Base-by-base conservation (phyloP, 768 basidiomycete genomes). In the Suillus placidus region DNA sequence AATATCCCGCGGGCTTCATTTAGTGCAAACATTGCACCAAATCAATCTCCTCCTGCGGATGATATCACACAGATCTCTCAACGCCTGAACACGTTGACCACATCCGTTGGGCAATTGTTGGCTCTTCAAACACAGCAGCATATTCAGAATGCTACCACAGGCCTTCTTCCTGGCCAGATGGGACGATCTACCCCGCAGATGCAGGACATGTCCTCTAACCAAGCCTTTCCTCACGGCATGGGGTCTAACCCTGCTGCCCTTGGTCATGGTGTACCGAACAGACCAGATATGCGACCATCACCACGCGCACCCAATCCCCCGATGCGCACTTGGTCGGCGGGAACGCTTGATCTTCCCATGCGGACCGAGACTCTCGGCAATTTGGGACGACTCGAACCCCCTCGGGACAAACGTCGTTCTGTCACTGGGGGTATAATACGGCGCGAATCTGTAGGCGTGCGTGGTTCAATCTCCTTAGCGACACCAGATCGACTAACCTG, bases 301-400 rank as follows among this genome's bases (percentile, higher is more conserved):
- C 79, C 85, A 51, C 88, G 93, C 63, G 81, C 85, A 20, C 86
- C 91, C 38, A 90, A 88, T 66, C 83, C 88, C 35, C 91, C 91
- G 8, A 84, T 88, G 79, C 86, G 93, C 51, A 93, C 92, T 26
- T 95, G 93, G 93, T 93, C 93, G 63, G 87, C 90, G 45, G 92
- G 93, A 42, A 90, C 84, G 52, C 79, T 94, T 18, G 93, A 95
- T 70, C 77, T 94, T 63, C 88, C 91, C 10, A 73, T 88, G 69
- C 85, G 91, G 49, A 76, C 84, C 57, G 77, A 85, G 56, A 83
- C 75, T 40, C 74, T 77, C 52, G 63, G 77, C 51, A 61, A 73
- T 40, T 66, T 83, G 14, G 79, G 77, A 37, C 79, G 83, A 32
- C 77, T 74, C 60, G 77, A 79, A 37, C 72, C 81, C 55, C 64